Conservation (phyloP, 305 asterid species). For the Solanum hybrid region DNA sequence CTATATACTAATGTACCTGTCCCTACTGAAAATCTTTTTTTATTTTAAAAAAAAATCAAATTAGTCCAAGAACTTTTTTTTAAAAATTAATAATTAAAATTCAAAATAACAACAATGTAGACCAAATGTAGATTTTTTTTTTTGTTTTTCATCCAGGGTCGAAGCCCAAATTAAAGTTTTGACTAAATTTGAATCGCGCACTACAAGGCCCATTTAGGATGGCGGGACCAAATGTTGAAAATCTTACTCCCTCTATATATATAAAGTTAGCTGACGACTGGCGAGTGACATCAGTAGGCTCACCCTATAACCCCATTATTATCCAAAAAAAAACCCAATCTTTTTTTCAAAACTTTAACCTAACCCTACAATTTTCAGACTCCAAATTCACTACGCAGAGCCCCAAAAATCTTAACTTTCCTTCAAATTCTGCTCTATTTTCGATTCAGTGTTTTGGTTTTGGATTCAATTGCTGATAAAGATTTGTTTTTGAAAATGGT, state of each 20-base stretch:
- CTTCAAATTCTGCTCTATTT: neutral
- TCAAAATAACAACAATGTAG: neutral
- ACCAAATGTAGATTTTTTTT: neutral
- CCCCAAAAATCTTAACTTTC: neutral
- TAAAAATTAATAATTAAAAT: neutral
- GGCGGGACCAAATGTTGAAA: neutral
- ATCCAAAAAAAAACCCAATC: neutral
- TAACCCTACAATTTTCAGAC: neutral
- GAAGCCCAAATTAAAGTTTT: fast-evolving
- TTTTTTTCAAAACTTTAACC: neutral
- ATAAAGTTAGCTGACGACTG: neutral
- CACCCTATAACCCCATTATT: neutral
- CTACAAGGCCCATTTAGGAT: neutral
- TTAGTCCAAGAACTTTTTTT: neutral
- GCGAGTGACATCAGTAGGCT: neutral
- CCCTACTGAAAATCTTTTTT: neutral
- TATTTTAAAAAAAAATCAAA: too few relatives aligned
- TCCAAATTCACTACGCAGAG: neutral
- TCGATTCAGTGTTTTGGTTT: neutral
- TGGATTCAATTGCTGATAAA: neutral
- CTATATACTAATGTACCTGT: neutral
- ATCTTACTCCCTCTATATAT: neutral
- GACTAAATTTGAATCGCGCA: fast-evolving
- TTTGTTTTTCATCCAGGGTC: too few relatives aligned
- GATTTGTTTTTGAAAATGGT: neutral